Evolutionary conservation across 2,329 filamentous ascomycete genomes (phyloP).

Genomic region (Paramyrothecium sp.): DNA sequence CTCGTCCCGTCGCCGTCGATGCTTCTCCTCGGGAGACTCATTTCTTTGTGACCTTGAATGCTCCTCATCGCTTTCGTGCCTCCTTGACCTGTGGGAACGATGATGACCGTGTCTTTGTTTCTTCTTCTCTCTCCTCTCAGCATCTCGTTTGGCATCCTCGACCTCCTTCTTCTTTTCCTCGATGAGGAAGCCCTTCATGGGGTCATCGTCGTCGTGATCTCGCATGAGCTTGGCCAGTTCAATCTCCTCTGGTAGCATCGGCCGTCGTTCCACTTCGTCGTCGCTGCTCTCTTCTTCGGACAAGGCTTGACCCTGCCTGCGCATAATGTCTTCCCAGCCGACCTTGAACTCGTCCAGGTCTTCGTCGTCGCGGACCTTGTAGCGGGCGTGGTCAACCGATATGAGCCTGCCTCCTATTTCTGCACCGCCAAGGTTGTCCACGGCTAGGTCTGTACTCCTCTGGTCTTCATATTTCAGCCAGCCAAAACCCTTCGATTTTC

Average conservation of each 20-base stretch:
- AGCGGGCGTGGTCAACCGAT: constrained; percentile 88
- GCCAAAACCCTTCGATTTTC: constrained; percentile 90
- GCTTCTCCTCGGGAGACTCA: constrained; percentile 25
- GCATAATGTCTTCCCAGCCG: constrained; percentile 59
- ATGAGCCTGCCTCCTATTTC: constrained; percentile 77
- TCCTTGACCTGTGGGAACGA: constrained; percentile 40
- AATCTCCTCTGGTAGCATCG: constrained; percentile 75
- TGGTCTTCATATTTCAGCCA: constrained; percentile 99
- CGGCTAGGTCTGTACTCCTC: constrained; percentile 89
- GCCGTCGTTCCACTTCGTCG: constrained; percentile 49
- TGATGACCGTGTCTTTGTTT: constrained; percentile 48
- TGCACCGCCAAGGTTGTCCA: constrained; percentile 91
- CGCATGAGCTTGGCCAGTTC: constrained; percentile 74
- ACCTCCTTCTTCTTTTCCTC: constrained; percentile 91
- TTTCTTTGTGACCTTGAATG: constrained; percentile 35
- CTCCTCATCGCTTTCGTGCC: constrained; percentile 28
- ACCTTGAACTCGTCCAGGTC: constrained; percentile 59
- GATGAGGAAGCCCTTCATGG: constrained; percentile 91
- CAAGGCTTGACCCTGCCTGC: constrained; percentile 44
- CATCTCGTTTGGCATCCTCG: constrained; percentile 59
- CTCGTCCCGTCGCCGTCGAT: constrained; percentile 21
- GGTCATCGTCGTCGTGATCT: constrained; percentile 91
- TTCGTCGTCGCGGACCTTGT: constrained; percentile 83
- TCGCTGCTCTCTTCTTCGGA: constrained; percentile 46
- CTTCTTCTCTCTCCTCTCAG: constrained; percentile 47